Conservation (phyloP, 2,329 filamentous ascomycete genomes). For the Thermothelomyces thermophilus region DNA sequence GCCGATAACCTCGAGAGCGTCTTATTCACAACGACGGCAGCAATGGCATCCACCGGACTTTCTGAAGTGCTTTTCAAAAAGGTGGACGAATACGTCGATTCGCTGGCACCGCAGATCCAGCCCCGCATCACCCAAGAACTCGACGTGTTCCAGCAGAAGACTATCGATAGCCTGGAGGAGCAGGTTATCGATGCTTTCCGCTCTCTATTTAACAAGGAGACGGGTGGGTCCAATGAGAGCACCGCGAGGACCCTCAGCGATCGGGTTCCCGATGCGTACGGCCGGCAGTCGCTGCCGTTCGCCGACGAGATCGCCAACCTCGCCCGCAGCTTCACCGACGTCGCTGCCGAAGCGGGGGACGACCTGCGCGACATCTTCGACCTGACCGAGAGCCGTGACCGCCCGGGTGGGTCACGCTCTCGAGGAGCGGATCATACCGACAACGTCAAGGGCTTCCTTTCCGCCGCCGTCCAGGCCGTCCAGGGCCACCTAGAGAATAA, state of each 20-base stretch:
- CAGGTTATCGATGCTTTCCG: conserved; percentile 40
- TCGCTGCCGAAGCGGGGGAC: conserved; percentile 36
- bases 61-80: conserved; percentile 39
- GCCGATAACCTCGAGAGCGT: no score
- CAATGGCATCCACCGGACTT: conserved; percentile 20
- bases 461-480: conserved; percentile 36
- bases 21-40: not conserved
- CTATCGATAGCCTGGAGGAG: conserved; percentile 40
- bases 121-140: conserved; percentile 40
- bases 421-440: conserved; percentile 24
- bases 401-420: conserved; percentile 20
- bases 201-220: conserved; percentile 36
- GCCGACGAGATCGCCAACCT: conserved; percentile 39
- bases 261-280: conserved; percentile 36
- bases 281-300: conserved; percentile 37
- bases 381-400: conserved; percentile 32
- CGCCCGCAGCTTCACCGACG: conserved; percentile 35
- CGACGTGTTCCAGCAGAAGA: conserved; percentile 38
- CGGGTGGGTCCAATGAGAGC: conserved; percentile 12
- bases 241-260: conserved; percentile 28
- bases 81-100: conserved; percentile 42
- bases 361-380: conserved; percentile 40
- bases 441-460: conserved; percentile 34
- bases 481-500: conserved; percentile 37
- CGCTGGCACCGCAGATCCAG: conserved; percentile 40